Conservation (phyloP, 2,329 filamentous ascomycete species). For the Ophiosphaerella korrae region DNA sequence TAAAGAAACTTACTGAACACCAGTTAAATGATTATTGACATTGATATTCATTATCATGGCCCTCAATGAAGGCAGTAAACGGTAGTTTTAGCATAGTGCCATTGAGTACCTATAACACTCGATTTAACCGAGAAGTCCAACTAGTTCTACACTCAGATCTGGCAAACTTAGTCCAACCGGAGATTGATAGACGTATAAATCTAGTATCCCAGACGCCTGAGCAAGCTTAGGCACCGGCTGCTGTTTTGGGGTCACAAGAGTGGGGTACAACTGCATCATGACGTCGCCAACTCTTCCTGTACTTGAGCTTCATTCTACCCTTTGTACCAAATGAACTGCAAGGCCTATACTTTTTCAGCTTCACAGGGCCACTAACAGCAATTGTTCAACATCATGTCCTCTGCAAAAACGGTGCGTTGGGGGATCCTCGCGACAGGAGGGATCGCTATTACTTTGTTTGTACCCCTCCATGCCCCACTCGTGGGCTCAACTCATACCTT, state of each 20-base stretch:
- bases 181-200: slow-evolving; percentile 27
- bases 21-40: too few relatives aligned
- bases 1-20: too few relatives aligned
- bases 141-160: too few relatives aligned
- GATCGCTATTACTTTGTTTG: slow-evolving; percentile 53
- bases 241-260: slow-evolving; percentile 14
- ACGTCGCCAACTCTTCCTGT: slow-evolving; percentile 5
- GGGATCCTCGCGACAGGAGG: slow-evolving; percentile 57
- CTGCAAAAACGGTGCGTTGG: slow-evolving; percentile 48
- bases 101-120: too few relatives aligned
- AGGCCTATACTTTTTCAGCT: not conserved
- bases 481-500: slow-evolving; percentile 10
- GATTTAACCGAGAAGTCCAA: too few relatives aligned
- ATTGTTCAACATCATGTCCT: slow-evolving; percentile 29
- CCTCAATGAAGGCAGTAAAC: too few relatives aligned
- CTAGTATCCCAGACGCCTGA: slow-evolving; percentile 20
- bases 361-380: not conserved
- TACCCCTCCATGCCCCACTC: slow-evolving; percentile 24
- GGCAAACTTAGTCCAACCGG: too few relatives aligned
- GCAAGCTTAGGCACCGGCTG: slow-evolving; percentile 19
- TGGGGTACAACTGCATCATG: slow-evolving; percentile 22
- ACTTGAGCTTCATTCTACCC: slow-evolving; percentile 5
- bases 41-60: too few relatives aligned
- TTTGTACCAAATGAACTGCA: not conserved
- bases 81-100: too few relatives aligned